phyloP scores from a whole-genome alignment of 257 asterid genomes.

The Plantago elongata region DNA sequence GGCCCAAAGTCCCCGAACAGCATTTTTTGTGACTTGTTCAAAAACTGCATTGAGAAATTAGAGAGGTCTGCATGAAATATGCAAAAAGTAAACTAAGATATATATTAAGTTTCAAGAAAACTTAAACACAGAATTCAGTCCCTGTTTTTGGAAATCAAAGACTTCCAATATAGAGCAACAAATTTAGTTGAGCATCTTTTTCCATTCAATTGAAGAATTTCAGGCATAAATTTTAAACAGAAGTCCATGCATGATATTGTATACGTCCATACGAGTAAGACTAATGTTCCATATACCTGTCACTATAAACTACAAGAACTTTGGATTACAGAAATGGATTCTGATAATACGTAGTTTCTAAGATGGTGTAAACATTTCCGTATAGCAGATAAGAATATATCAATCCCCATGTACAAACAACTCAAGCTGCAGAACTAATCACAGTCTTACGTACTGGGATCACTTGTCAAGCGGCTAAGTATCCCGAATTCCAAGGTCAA shows the following conservation, averaged over 20 bases:
- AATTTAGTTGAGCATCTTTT: not conserved
- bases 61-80: constrained; percentile 1
- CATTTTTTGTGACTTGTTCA: constrained; percentile 92
- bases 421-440: not conserved
- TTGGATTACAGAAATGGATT: not conserved
- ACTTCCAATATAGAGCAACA: not conserved
- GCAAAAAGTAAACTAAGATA: not conserved
- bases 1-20: constrained; percentile 97
- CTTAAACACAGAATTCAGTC: not conserved
- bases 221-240: not conserved
- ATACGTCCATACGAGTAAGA: not conserved
- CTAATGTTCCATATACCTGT: not conserved
- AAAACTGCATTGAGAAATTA: constrained; percentile 54
- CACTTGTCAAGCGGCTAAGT: constrained; percentile 92
- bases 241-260: not conserved
- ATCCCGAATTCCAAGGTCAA: constrained; percentile 91
- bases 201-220: not conserved
- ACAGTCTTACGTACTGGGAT: constrained; percentile 52
- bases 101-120: constrained; percentile 6
- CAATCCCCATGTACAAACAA: not conserved
- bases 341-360: not conserved
- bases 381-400: not conserved
- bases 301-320: not conserved
- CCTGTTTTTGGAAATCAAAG: not conserved
- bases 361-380: not conserved